A percentile compares a stretch with the other conserved stretches of the same genome.
phyloP scores from a whole-genome alignment of 2,329 filamentous ascomycete genomes.

The Graphilbum fragrans region DNA sequence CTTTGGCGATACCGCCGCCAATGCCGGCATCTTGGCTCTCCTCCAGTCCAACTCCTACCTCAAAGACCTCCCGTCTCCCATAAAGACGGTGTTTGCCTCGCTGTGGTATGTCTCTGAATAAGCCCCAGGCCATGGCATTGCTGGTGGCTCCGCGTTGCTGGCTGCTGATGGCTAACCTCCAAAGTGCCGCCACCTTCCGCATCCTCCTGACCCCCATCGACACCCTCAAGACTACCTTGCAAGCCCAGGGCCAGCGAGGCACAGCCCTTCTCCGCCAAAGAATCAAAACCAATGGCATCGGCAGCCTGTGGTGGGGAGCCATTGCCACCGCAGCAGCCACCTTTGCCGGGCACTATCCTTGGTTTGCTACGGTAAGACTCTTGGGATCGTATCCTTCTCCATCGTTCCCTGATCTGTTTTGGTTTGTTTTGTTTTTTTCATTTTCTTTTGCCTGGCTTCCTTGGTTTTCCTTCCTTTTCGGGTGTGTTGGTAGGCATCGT shows the following conservation, averaged over 20 bases:
- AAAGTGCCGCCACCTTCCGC: conserved; percentile 30
- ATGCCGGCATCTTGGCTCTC: conserved; percentile 34
- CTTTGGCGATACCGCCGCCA: conserved; percentile 36
- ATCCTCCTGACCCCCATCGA: conserved; percentile 36
- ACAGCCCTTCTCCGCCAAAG: conserved; percentile 29
- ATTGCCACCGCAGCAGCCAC: conserved; percentile 35
- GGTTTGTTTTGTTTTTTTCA: not conserved
- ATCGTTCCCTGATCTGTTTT: not conserved
- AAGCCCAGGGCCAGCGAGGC: conserved; percentile 31
- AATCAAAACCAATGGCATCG: conserved; percentile 29
- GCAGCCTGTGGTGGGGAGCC: conserved; percentile 36
- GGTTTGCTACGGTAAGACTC: conserved; percentile 30
- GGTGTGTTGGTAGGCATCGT: not conserved
- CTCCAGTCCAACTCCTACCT: conserved; percentile 33
- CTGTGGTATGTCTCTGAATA: conserved; percentile 27
- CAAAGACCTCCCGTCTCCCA: conserved; percentile 25
- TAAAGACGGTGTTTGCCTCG: conserved; percentile 34
- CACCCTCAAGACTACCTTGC: conserved; percentile 36
- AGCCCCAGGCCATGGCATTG: no score
- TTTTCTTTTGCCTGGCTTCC: no score
- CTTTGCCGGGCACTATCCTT: conserved; percentile 35
- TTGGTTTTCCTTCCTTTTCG: conserved; percentile 7
- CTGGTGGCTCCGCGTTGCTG: no score
- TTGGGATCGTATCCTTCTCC: no score
- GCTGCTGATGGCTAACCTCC: not conserved